Base-by-base conservation (phyloP, 805 yeast species). In the Yarrowia sp. region DNA sequence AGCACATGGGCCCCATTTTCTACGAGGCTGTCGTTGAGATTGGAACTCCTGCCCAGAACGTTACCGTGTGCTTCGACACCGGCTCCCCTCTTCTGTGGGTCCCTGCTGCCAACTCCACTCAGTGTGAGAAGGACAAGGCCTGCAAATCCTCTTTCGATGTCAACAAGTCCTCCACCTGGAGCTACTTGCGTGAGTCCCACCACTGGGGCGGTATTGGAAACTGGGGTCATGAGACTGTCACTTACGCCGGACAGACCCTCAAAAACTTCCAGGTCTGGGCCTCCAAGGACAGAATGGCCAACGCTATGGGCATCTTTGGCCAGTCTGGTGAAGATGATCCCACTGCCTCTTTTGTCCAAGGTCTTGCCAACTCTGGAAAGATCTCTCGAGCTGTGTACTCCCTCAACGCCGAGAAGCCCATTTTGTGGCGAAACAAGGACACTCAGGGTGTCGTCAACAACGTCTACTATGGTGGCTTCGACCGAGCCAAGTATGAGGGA, bases 401-500 rank as follows among this genome's bases (percentile, higher is more conserved):
- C 10, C 40, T 49, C 22, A 32, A 49, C 55, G 16, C 55, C 19
- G 55, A 32, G 19, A 32, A 32, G 22, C 40, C 55, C 4, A 7
- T 40, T 9, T 2, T 12, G 38, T 55, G 48, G 48, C n/a, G 38
- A 14, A 10, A n/a, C 35, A 40, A 55, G 55, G 16, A 11, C 19
- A 15, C 38, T 16, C 14, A 32, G 40, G 55, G 55, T 32, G 14
- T 15, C 14, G 55, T 49, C 19, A 49, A 15, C 55, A 49, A 49
- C 40, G 55, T 49, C 40, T 49, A 49, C 55, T 49, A 49, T 14
- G 55, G 55, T 3, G 55, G 55, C 11, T 49, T 49, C n/a, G 55
- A 49, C 16, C 55, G 55, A n/a, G 38, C 38, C 19, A 49, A 49
- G 55, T 49, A 49, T 19, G 55, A 49, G 55, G 55, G 55, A 22